These are phyloP conservation scores for Paecilomyces formosus DNA, from an alignment of 2,329 filamentous ascomycete species.

Conservation along the genomic window DNA sequence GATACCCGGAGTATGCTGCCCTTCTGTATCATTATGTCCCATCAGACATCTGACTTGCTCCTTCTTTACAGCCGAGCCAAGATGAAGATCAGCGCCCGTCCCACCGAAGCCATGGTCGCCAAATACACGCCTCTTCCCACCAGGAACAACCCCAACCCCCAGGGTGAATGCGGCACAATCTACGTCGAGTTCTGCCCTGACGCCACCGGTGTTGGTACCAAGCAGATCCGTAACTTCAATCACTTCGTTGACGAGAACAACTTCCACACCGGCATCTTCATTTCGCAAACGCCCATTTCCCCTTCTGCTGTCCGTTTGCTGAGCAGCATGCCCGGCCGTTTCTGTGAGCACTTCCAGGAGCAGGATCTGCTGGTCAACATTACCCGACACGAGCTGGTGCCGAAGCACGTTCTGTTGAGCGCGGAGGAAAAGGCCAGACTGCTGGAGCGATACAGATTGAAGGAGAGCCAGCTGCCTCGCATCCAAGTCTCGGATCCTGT, in stretches of 20 bases:
- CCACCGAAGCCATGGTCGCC: constrained; percentile 73
- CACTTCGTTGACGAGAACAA: constrained; percentile 71
- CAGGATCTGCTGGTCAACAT: constrained; percentile 96
- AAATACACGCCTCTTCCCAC: constrained; percentile 70
- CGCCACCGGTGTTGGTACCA: constrained; percentile 68
- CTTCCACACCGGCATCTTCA: constrained; percentile 85
- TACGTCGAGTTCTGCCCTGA: constrained; percentile 89
- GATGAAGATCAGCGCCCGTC: constrained; percentile 83
- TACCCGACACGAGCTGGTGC: constrained; percentile 93
- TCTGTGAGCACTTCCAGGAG: constrained; percentile 93
- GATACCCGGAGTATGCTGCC: constrained; percentile 63
- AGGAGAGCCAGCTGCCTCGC: constrained; percentile 92
- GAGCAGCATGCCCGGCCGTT: constrained; percentile 65
- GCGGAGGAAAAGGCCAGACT: constrained; percentile 81
- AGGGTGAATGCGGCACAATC: constrained; percentile 73
- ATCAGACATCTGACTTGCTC: neutral
- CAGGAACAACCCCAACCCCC: constrained; percentile 62
- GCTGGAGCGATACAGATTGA: constrained; percentile 83
- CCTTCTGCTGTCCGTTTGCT: constrained; percentile 83
- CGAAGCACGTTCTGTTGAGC: constrained; percentile 84
- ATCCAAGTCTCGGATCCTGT: constrained; percentile 91
- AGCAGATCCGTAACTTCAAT: constrained; percentile 85
- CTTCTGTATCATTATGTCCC: constrained; percentile 3
- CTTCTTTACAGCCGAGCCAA: constrained; percentile 58
- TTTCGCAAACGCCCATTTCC: constrained; percentile 75